phyloP scores from a whole-genome alignment of 164 flowering plant genomes.

The Aristolochia fimbriata region DNA sequence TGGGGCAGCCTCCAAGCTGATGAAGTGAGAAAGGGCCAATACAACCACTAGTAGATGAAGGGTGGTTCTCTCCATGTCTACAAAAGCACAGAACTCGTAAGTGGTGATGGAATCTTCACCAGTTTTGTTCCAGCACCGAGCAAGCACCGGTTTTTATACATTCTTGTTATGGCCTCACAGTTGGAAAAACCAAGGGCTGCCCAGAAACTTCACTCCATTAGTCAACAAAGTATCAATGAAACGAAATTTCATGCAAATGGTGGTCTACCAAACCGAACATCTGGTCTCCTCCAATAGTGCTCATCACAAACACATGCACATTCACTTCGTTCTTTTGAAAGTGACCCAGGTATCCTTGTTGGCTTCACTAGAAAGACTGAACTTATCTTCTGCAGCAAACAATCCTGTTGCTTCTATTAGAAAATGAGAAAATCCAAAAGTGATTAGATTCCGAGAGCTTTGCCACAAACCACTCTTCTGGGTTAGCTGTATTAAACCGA shows the following conservation, averaged over 20 bases:
- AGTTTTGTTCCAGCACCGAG: background rate
- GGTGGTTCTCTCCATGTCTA: conserved; percentile 8
- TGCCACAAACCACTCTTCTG: too few species aligned
- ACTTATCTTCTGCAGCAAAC: too few species aligned
- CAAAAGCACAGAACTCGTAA: background rate
- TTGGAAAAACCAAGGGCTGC: background rate
- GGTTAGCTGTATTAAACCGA: too few species aligned
- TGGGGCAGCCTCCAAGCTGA: conserved; percentile 1
- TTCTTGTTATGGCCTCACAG: background rate
- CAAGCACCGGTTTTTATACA: background rate
- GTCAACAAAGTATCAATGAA: background rate
- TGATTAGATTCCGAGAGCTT: too few species aligned
- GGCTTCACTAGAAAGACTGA: too few species aligned
- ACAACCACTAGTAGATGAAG: conserved; percentile 14
- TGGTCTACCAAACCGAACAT: conserved; percentile 1
- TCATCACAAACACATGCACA: background rate
- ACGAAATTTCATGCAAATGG: background rate
- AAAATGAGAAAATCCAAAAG: background rate
- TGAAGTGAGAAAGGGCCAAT: conserved; percentile 11
- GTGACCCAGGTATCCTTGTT: too few species aligned
- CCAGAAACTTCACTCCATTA: background rate
- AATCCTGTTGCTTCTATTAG: background rate
- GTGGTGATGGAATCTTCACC: too few species aligned
- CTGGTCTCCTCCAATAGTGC: background rate
- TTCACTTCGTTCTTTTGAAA: background rate